Evolutionary conservation across 2,329 filamentous ascomycete species (phyloP).

Genomic region (Simplicillium aogashimaense): DNA sequence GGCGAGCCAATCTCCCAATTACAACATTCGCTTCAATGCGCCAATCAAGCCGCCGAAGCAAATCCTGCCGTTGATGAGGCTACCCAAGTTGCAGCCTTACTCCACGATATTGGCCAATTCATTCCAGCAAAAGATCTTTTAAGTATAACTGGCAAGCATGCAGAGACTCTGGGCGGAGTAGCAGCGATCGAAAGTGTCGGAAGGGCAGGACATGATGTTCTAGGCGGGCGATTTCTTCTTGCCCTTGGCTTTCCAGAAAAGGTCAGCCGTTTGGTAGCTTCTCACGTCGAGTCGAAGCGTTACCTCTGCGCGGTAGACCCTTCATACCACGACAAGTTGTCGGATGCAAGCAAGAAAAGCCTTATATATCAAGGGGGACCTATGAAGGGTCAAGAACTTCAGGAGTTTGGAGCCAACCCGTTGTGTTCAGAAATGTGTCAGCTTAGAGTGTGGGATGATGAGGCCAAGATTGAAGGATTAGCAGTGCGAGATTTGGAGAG

Average conservation of each 20-base stretch:
- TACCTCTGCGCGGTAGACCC: constrained; percentile 11
- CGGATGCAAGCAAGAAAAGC: constrained; percentile 11
- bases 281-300: constrained; percentile 10
- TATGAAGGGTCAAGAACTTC: constrained; percentile 6
- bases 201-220: constrained; percentile 8
- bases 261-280: constrained; percentile 9
- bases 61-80: constrained; percentile 9
- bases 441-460: constrained; percentile 10
- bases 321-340: constrained; percentile 7
- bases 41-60: constrained; percentile 6
- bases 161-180: constrained; percentile 8
- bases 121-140: constrained; percentile 7
- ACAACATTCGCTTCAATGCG: constrained; percentile 10
- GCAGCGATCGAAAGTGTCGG: constrained; percentile 6
- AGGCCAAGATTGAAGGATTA: constrained; percentile 7
- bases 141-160: constrained; percentile 3
- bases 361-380: constrained; percentile 9
- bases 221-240: constrained; percentile 7
- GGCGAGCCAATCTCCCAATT: constrained; percentile 12
- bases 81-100: constrained; percentile 11
- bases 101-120: constrained; percentile 11
- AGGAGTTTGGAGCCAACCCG: constrained; percentile 3
- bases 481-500: not conserved
- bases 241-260: constrained; percentile 9
- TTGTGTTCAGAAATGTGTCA: constrained; percentile 11